Evolutionary conservation across 1,284 basidiomycete species (phyloP), one percentile per base, ranked within the genome.

Genomic region (Fomitiporia mediterranea): DNA sequence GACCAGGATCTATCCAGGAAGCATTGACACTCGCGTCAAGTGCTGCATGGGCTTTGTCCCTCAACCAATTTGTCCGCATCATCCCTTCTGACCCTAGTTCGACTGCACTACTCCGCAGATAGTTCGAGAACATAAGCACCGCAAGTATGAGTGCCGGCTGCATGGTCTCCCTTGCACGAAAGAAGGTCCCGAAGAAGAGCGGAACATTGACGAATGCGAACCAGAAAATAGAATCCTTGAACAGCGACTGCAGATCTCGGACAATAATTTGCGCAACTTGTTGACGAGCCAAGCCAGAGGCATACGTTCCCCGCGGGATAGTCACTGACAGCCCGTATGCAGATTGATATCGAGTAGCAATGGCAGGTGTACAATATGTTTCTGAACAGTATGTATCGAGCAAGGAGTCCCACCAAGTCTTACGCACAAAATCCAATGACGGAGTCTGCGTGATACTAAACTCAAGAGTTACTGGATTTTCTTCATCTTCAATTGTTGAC

Each of bases 361-460:
- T 50, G 25, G 38, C 27, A 23, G 53, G 44, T 8, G 55, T 44
- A 34, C 44, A 57, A 50, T 51, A 57, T 28, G 66, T 65, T 6
- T 76, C 69, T 21, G 73, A 70, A 35, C 71, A 62, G 67, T 89
- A 89, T 7, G 83, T 65, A 25, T 72, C 71, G 35, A 88, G 68
- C 23, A 90, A 72, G 3, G 77, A 80, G 64, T 89, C 89, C 84
- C 85, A 90, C 87, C 87, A 89, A 32, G 81, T 82, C 71, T 84
- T 81, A 52, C 84, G 83, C 27, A 75, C 73, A 66, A 86, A 88
- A 46, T 77, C 75, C 27, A 84, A 68, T 11, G 84, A 83, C 5
- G 86, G 86, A 58, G 48, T 71, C 64, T 28, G 64, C 68, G 30
- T 77, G 78, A 58, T 62, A 60, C 60, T 51, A 38, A 58, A 51